A percentile compares a stretch with the other conserved stretches of the same genome.
Conservation (phyloP, 2,329 filamentous ascomycete species). For the Phialophora verrucosa region DNA sequence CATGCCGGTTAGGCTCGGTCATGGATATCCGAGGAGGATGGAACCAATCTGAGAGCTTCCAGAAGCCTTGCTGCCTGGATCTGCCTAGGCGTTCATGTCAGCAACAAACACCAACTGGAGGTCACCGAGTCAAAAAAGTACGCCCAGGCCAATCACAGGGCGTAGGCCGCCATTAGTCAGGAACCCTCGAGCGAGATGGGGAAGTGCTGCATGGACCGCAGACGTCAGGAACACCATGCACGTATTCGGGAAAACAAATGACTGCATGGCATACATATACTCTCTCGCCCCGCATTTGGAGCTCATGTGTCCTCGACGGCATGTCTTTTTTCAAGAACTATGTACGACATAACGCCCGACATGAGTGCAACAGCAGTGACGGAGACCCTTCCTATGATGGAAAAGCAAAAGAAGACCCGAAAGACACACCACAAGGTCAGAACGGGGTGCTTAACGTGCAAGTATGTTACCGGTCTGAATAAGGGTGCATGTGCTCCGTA, state of each 20-base stretch:
- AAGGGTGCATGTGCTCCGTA: background rate
- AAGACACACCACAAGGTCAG: slow-evolving; percentile 38
- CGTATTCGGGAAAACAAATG: slow-evolving; percentile 19
- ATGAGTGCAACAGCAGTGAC: slow-evolving; percentile 22
- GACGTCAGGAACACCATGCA: slow-evolving; percentile 16
- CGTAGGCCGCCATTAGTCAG: slow-evolving; percentile 2
- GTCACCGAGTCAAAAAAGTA: slow-evolving; percentile 22
- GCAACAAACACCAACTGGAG: slow-evolving; percentile 9
- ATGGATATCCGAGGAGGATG: background rate
- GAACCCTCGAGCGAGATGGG: slow-evolving; percentile 6
- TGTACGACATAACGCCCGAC: background rate
- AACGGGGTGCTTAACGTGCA: slow-evolving; percentile 40
- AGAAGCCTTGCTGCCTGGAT: slow-evolving; percentile 15
- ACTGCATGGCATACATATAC: slow-evolving; percentile 4
- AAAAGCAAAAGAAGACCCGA: slow-evolving; percentile 35
- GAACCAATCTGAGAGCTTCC: slow-evolving; percentile 12
- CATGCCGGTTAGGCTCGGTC: background rate
- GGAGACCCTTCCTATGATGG: slow-evolving; percentile 12
- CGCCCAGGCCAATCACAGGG: slow-evolving; percentile 29
- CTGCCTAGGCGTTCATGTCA: background rate
- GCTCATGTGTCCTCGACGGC: background rate
- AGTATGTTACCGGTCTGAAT: slow-evolving; percentile 4
- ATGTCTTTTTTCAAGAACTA: background rate
- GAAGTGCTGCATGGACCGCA: background rate
- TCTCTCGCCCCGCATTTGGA: slow-evolving; percentile 8